Base-by-base conservation (phyloP, 2,329 filamentous ascomycete genomes). In the Botrytis squamosa region DNA sequence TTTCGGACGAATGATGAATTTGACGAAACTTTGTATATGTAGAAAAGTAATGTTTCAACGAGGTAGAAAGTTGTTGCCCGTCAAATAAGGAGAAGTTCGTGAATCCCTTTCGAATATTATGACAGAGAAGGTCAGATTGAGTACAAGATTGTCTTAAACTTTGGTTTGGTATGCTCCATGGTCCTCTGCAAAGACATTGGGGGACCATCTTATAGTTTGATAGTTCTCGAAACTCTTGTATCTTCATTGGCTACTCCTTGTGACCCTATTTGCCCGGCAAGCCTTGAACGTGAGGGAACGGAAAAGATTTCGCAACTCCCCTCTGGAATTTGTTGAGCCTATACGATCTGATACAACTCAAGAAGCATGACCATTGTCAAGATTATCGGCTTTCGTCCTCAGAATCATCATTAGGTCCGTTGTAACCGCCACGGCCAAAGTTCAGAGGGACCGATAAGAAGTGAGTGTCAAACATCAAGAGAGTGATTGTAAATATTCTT, bases 341-440 rank as follows among this genome's bases (percentile, higher is more conserved):
- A n/a, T 20, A 18, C 25, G 16, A 18, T n/a, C 9, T 42, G 8
- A 10, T 7, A 29, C 20, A n/a, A n/a, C 62, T 18, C 7, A 42
- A 9, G 9, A 44, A 64, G n/a, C 16, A 64, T 42, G 38, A 6
- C 25, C 16, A 42, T 29, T n/a, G 14, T 64, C 38, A 29, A 64
- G 38, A 10, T 29, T 16, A 16, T 64, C 25, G 38, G 18, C n/a
- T 40, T 42, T 64, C 62, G 12, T 44, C 62, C 62, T 64, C 62
- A 29, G 38, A n/a, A 9, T 64, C 62, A 42, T 64, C 62, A 18
- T n/a, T 64, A 20, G 62, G 38, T 44, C 38, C 62, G 29, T 64
- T 64, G 62, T 64, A 64, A 42, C 62, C 62, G 14, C 62, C 62
- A 64, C 38, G 62, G 18, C 62, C 38, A 64, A 29, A 42, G 25